Conservation (phyloP, 1,139 yeast genomes). For the Suhomyces coccinellae region DNA sequence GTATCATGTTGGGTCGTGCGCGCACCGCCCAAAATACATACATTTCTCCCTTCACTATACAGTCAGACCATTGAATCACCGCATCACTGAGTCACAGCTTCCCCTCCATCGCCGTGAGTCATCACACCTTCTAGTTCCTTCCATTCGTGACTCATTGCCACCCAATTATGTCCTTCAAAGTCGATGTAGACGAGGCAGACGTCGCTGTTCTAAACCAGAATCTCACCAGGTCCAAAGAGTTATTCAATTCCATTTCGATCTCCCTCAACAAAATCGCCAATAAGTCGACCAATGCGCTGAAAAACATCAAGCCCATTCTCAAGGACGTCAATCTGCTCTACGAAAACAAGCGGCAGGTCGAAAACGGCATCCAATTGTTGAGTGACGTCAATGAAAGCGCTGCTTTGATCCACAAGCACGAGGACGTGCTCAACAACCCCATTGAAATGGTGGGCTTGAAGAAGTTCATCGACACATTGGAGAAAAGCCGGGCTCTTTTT, state of each 20-base stretch:
- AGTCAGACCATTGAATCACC: no score
- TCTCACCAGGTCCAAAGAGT: slow-evolving; percentile 54
- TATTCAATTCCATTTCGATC: slow-evolving; percentile 56
- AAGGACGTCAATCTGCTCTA: slow-evolving; percentile 60
- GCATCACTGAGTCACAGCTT: no score
- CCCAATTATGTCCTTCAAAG: slow-evolving; percentile 17
- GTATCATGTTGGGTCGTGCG: neutral
- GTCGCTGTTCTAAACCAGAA: slow-evolving; percentile 80
- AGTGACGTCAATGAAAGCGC: slow-evolving; percentile 69
- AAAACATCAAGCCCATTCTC: slow-evolving; percentile 69
- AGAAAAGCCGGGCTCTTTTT: slow-evolving; percentile 34
- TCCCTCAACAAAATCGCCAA: slow-evolving; percentile 57
- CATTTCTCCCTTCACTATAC: neutral
- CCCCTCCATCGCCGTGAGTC: neutral
- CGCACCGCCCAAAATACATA: neutral
- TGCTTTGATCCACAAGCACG: slow-evolving; percentile 54
- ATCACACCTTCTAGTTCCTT: neutral
- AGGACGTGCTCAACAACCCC: slow-evolving; percentile 40
- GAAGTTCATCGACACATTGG: slow-evolving; percentile 41
- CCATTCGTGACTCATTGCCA: neutral
- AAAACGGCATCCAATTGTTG: slow-evolving; percentile 59
- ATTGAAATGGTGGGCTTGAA: slow-evolving; percentile 41
- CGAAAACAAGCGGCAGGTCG: slow-evolving; percentile 57
- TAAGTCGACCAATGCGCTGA: slow-evolving; percentile 62
- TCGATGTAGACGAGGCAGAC: slow-evolving; percentile 81